Conservation (phyloP, 768 basidiomycete genomes). For the Podaxis sp. region DNA sequence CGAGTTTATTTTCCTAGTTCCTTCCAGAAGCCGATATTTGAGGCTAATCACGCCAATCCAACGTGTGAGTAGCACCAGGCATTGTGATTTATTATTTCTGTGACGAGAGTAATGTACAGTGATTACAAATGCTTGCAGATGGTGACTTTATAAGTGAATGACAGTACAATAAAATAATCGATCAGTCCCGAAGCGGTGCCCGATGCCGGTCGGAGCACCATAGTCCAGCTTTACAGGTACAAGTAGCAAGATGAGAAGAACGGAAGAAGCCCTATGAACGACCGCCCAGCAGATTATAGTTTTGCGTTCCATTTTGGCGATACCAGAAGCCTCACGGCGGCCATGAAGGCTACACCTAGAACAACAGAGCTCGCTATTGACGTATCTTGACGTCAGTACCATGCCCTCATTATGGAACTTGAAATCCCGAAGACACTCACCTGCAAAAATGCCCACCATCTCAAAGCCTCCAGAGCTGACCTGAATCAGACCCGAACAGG, state of each 20-base stretch:
- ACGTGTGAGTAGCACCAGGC: neutral
- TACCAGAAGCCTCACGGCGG: constrained; percentile 24
- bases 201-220: neutral
- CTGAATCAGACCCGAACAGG: constrained; percentile 72
- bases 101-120: neutral
- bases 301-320: constrained; percentile 24
- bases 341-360: constrained; percentile 28
- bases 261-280: neutral
- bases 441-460: constrained; percentile 56
- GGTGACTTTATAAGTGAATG: neutral
- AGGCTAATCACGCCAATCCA: too few relatives aligned
- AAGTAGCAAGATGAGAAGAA: neutral
- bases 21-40: too few relatives aligned
- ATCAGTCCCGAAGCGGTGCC: neutral
- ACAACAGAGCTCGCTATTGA: constrained; percentile 24
- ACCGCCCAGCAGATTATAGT: constrained; percentile 13
- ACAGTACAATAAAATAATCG: neutral
- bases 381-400: neutral
- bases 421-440: constrained; percentile 24
- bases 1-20: too few relatives aligned
- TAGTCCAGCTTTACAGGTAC: neutral
- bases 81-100: neutral
- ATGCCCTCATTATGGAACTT: neutral
- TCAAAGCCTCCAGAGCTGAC: constrained; percentile 51
- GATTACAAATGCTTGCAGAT: neutral